Base-by-base conservation (phyloP, 352 stramenopile genomes). In the Pythium myriotylum region DNA sequence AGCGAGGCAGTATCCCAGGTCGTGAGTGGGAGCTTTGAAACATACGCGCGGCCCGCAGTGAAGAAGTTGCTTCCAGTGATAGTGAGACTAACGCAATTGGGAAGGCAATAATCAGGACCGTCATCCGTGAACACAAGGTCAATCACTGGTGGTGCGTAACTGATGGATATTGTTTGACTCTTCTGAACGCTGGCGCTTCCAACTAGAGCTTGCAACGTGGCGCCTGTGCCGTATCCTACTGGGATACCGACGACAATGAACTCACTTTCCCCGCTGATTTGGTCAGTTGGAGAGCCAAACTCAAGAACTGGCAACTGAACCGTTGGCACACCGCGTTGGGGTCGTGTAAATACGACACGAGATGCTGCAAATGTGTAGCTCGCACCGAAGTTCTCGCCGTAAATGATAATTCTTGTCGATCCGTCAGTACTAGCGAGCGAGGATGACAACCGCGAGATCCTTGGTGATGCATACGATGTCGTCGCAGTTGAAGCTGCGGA, bases 111-210 rank as follows among this genome's bases (percentile, higher is more conserved):
- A n/a, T 40, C 56, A 1, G 79, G 76, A 1, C 82, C 82, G 73
- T 89, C 82, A 32, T 88, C 77, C 8, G 73, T 89, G 59, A 73
- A 79, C 45, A 89, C 76, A 2, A 64, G 56, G 14, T 87, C 75
- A 32, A 91, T 78, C 46, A 67, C 62, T 46, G 82, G 82, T 20
- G 54, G 17, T 9, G 51, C 39, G 48, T 89, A 91, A 41, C 47
- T 66, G 32, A 89, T 58, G 2, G 52, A 1, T 26, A 86, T 12
- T 2, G 32, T 3, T 19, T 73, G 22, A 29, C 70, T 86, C 17
- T 51, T 62, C 57, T 88, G 77, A 3, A 85, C 24, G 56, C 70
- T 82, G 17, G 62, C 54, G 3, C 56, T 68, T 9, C 76, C 74
- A 2, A 84, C 75, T 2, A 81, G 24, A 17, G 81, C 40, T 42